Base-by-base conservation (phyloP, 768 basidiomycete genomes). In the Podaxis rugospora region DNA sequence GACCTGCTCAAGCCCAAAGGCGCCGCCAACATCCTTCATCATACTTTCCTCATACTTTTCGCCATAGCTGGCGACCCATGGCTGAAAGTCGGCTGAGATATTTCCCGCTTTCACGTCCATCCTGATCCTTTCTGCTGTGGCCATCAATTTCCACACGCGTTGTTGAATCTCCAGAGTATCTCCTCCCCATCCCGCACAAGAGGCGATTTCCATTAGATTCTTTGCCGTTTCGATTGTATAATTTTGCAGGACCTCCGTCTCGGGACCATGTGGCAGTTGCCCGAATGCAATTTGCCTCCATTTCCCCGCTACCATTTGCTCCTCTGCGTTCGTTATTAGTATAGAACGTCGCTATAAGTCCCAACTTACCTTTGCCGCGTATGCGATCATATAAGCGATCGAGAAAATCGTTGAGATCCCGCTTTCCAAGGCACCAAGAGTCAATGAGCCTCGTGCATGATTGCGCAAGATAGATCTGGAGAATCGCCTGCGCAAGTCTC, bases 261-360 rank as follows among this genome's bases (percentile, higher is more conserved):
- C n/a, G 32, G 14, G 2, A 10, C 52, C 59, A 5, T 54, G 51
- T 47, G 52, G 52, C 3, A 49, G 1, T 49, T 66, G 59, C 4
- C 52, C 27, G 36, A 57, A 66, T 2, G 83, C 83, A 62, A 85
- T 66, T 32, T 81, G 77, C 58, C 82, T 76, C 83, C 83, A 85
- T 39, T 78, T 73, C 47, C 81, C 83, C 27, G 74, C 69, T 25
- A 78, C 70, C 51, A 50, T 37, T 51, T 57, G 54, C 37, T 65
- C 53, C 55, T 64, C 59, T 62, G 11, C 5, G 11, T 59, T 18
- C 39, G 25, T 23, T 27, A 4, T 51, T 23, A 27, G 32, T 18
- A 37, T 18, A 18, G 14, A 14, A 13, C 2, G 14, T 25, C 13
- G 16, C 23, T 10, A 37, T 27, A 13, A 27, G 10, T 10, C 3